These are phyloP conservation scores for Leccinum obscurum DNA, from an alignment of 768 basidiomycete genomes.

Conservation along the genomic window DNA sequence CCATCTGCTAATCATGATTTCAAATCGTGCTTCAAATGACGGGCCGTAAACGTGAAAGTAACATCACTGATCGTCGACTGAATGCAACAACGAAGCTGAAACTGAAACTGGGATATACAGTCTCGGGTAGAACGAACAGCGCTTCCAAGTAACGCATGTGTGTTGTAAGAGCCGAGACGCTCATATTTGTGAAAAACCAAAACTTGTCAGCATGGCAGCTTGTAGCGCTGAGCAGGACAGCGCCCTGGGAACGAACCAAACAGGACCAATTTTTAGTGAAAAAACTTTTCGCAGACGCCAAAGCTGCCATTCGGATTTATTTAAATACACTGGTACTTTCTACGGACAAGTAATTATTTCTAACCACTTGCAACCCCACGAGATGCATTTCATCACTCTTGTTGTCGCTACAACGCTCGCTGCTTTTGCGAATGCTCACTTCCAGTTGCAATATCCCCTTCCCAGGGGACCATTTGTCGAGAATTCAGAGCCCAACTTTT, in stretches of 20 bases:
- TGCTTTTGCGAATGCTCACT: constrained; percentile 63
- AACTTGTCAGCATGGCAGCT: not conserved
- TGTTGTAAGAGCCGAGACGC: not conserved
- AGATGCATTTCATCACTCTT: constrained; percentile 38
- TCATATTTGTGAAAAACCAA: not conserved
- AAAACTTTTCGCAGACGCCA: constrained; percentile 13
- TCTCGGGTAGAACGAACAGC: not conserved
- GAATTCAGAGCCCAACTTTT: constrained; percentile 58
- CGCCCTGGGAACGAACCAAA: constrained; percentile 12
- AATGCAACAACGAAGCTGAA: not conserved
- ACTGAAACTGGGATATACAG: not conserved
- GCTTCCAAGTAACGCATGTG: not conserved
- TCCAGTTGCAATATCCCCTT: constrained; percentile 73
- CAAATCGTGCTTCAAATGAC: not conserved
- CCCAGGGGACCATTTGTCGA: constrained; percentile 72
- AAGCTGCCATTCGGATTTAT: not conserved
- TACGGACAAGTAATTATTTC: not conserved
- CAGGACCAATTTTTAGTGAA: constrained; percentile 23
- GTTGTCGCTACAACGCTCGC: constrained; percentile 40
- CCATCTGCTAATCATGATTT: not conserved
- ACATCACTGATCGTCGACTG: not conserved
- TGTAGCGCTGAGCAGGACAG: not conserved
- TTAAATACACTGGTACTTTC: constrained; percentile 7
- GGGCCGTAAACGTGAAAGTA: not conserved
- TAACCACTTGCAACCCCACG: not conserved